phyloP scores from a whole-genome alignment of 2,329 filamentous ascomycete species.

The Knufia petricola region DNA sequence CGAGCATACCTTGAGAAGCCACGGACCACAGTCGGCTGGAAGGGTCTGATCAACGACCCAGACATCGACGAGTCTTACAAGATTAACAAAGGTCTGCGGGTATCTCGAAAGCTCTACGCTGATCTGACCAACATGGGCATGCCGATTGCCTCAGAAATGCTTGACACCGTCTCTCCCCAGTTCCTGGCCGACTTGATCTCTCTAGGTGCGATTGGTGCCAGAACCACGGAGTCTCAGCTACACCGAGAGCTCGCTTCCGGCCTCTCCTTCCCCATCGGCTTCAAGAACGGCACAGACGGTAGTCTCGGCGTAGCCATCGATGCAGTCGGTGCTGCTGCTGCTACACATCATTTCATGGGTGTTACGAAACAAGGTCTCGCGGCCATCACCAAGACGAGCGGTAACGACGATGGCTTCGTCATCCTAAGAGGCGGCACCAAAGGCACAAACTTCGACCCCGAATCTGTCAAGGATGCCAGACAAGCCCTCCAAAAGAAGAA shows the following conservation, averaged over 20 bases:
- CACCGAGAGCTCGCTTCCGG: slow-evolving; percentile 91
- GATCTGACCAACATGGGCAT: slow-evolving; percentile 86
- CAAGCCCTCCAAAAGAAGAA: slow-evolving; percentile 65
- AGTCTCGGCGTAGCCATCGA: slow-evolving; percentile 83
- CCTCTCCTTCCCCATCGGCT: slow-evolving; percentile 92
- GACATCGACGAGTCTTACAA: slow-evolving; percentile 98
- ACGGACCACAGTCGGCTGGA: slow-evolving; percentile 95
- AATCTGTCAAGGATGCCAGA: slow-evolving; percentile 77
- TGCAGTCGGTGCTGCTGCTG: slow-evolving; percentile 82
- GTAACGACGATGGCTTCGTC: slow-evolving; percentile 95
- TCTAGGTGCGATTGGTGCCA: slow-evolving; percentile 86
- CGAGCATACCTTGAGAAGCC: slow-evolving; percentile 98
- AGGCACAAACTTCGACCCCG: slow-evolving; percentile 86
- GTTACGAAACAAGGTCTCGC: slow-evolving; percentile 95
- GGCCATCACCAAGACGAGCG: slow-evolving; percentile 85
- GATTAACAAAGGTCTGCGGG: slow-evolving; percentile 91
- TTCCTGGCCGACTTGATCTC: slow-evolving; percentile 88
- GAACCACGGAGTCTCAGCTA: slow-evolving; percentile 91
- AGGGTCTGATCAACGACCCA: slow-evolving; percentile 96
- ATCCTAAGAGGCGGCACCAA: slow-evolving; percentile 87
- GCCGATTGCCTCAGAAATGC: slow-evolving; percentile 94
- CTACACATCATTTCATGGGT: slow-evolving; percentile 92
- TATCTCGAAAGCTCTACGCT: slow-evolving; percentile 82
- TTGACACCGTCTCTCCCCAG: slow-evolving; percentile 96
- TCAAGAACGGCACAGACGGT: slow-evolving; percentile 99